Evolutionary conservation across 2,329 filamentous ascomycete species (phyloP).

Genomic region (Monilinia polystroma): DNA sequence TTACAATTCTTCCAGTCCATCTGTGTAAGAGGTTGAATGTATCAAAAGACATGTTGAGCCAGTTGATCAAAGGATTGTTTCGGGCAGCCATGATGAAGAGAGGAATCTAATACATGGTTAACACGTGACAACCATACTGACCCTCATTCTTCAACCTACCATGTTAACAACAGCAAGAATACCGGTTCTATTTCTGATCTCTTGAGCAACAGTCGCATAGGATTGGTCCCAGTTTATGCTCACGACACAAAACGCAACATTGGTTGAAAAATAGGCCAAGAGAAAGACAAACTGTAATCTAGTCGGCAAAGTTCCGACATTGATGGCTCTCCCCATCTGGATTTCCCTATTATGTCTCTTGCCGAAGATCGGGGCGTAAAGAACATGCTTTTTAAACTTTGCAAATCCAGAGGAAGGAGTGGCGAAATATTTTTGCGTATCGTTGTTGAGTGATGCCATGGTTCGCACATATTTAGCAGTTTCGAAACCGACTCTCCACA

Average conservation of each 20-base stretch:
- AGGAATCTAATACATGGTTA: slow-evolving; percentile 48
- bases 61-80: slow-evolving; percentile 74
- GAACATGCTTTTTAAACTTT: slow-evolving; percentile 65
- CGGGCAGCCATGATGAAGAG: slow-evolving; percentile 71
- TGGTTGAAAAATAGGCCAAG: slow-evolving; percentile 64
- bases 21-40: slow-evolving; percentile 80
- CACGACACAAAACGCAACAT: slow-evolving; percentile 73
- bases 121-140: slow-evolving; percentile 2
- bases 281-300: slow-evolving; percentile 73
- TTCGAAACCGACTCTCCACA: slow-evolving; percentile 64
- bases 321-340: slow-evolving; percentile 64
- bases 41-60: slow-evolving; percentile 75
- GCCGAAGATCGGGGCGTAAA: slow-evolving; percentile 69
- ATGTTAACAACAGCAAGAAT: slow-evolving; percentile 73
- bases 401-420: slow-evolving; percentile 53
- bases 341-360: slow-evolving; percentile 77
- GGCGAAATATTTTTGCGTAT: slow-evolving; percentile 77
- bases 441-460: slow-evolving; percentile 73
- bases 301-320: slow-evolving; percentile 76
- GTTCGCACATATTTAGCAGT: slow-evolving; percentile 68
- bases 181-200: slow-evolving; percentile 67
- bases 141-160: slow-evolving; percentile 44
- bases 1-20: slow-evolving; percentile 75
- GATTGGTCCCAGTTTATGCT: slow-evolving; percentile 59
- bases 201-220: slow-evolving; percentile 46